Percentiles rank a stretch among this genome's conserved stretches.
Conservation (phyloP, 257 asterid species). For the Misopates orontium region DNA sequence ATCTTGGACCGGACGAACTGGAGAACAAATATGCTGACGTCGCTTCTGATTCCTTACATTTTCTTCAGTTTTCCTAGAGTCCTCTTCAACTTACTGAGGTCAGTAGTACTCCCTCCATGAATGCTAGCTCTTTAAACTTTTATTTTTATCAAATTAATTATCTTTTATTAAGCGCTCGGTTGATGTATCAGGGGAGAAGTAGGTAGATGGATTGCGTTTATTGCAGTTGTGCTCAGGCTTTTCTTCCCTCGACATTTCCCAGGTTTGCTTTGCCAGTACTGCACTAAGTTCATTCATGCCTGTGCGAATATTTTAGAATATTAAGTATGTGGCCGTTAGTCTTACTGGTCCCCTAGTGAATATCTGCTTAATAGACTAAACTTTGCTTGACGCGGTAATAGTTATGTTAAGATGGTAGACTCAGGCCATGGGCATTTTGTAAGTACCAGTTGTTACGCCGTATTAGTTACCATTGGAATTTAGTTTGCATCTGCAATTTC, state of each 20-base stretch:
- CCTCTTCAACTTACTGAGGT: slow-evolving; percentile 70
- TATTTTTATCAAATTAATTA: neutral
- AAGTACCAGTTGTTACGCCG: no score
- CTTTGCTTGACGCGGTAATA: no score
- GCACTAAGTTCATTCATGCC: no score
- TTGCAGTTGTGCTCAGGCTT: slow-evolving; percentile 84
- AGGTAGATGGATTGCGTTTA: slow-evolving; percentile 82
- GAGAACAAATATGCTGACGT: slow-evolving; percentile 83
- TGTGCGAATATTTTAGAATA: no score
- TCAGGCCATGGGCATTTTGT: no score
- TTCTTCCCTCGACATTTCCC: slow-evolving; percentile 97
- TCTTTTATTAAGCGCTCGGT: slow-evolving; percentile 3
- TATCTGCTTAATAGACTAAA: no score
- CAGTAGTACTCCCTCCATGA: slow-evolving; percentile 7
- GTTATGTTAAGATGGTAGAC: no score
- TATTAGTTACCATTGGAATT: no score
- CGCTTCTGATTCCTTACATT: slow-evolving; percentile 76
- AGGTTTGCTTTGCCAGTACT: slow-evolving; percentile 53
- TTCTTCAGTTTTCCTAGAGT: slow-evolving; percentile 68
- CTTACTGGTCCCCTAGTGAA: no score
- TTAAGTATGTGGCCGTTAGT: no score
- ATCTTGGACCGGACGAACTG: slow-evolving; percentile 92
- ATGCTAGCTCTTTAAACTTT: neutral
- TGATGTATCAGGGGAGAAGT: slow-evolving; percentile 69
- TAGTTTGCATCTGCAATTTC: no score